phyloP scores from a whole-genome alignment of 1,284 basidiomycete genomes.

The Stereum hirsutum region DNA sequence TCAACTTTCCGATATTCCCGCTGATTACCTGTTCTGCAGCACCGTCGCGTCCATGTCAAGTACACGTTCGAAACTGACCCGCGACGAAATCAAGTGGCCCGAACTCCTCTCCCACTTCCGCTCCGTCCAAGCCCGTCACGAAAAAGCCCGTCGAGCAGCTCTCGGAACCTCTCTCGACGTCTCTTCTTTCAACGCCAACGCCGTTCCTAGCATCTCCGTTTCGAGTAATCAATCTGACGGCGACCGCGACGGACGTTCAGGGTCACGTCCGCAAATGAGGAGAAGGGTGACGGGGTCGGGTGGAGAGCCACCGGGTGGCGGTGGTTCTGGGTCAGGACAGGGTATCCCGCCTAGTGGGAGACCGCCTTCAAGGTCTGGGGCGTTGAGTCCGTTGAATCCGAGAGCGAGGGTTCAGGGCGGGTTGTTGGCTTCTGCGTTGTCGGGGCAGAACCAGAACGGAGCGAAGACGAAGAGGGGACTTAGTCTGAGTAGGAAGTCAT shows the following conservation, averaged over 20 bases:
- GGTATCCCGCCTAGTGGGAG: too few species aligned
- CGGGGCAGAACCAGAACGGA: conserved; percentile 26
- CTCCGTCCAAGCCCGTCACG: conserved; percentile 75
- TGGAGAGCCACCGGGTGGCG: background rate
- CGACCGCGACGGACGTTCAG: conserved; percentile 4
- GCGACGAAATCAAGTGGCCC: conserved; percentile 92
- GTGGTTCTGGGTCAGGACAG: conserved; percentile 1
- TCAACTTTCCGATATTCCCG: background rate
- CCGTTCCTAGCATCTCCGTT: too few species aligned
- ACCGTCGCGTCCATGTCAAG: conserved; percentile 27
- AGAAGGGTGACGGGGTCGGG: conserved; percentile 40
- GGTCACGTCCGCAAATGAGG: conserved; percentile 36
- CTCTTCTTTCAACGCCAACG: conserved; percentile 5
- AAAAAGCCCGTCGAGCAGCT: conserved; percentile 73
- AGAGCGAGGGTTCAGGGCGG: conserved; percentile 44
- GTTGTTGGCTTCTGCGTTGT: conserved; percentile 26
- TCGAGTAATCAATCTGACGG: too few species aligned
- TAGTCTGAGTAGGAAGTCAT: conserved; percentile 33
- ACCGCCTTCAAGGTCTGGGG: conserved; percentile 28
- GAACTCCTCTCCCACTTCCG: conserved; percentile 86
- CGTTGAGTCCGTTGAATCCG: conserved; percentile 67
- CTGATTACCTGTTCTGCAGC: conserved; percentile 12
- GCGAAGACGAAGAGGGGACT: conserved; percentile 40
- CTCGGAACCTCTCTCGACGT: conserved; percentile 28
- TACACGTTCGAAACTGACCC: conserved; percentile 68